Conservation (phyloP, 495 filamentous ascomycete species). For the Hypomontagnella monticulosa region DNA sequence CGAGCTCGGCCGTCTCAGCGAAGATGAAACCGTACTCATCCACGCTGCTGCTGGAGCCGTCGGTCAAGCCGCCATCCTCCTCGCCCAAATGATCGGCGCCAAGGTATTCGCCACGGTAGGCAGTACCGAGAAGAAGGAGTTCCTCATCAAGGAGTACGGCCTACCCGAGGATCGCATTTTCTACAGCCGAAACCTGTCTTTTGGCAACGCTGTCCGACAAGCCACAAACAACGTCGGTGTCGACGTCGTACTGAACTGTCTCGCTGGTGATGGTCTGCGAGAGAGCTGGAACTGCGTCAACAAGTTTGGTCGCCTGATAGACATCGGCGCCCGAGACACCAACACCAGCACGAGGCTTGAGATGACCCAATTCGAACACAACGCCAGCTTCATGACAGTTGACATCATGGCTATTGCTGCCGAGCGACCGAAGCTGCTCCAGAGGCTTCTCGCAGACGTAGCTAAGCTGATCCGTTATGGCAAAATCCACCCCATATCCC, state of each 20-base stretch:
- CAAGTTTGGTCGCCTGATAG: slow-evolving; percentile 60
- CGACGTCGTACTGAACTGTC: slow-evolving; percentile 71
- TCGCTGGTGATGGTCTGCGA: slow-evolving; percentile 55
- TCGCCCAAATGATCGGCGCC: slow-evolving; percentile 65
- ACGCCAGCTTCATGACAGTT: slow-evolving; percentile 60
- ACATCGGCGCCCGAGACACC: slow-evolving; percentile 55
- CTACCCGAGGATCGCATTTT: slow-evolving; percentile 66
- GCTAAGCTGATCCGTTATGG: slow-evolving; percentile 51
- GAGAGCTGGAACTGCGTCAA: slow-evolving; percentile 60
- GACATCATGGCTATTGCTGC: slow-evolving; percentile 54
- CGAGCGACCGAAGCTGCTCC: slow-evolving; percentile 52
- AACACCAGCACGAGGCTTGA: slow-evolving; percentile 52
- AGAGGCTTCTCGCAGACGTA: slow-evolving; percentile 53
- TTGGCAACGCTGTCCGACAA: slow-evolving; percentile 58
- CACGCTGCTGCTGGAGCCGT: slow-evolving; percentile 67
- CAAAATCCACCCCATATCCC: slow-evolving; percentile 52
- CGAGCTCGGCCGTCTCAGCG: slow-evolving; percentile 55
- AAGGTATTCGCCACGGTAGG: slow-evolving; percentile 69
- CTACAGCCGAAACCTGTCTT: slow-evolving; percentile 55
- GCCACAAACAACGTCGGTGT: slow-evolving; percentile 65
- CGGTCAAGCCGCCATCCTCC: slow-evolving; percentile 67
- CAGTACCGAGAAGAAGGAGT: slow-evolving; percentile 59
- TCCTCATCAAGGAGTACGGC: slow-evolving; percentile 59
- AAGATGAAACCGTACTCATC: slow-evolving; percentile 68
- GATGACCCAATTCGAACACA: slow-evolving; percentile 53